Evolutionary conservation across 2,329 filamentous ascomycete genomes (phyloP).

Genomic region (Colletotrichum eleusines): DNA sequence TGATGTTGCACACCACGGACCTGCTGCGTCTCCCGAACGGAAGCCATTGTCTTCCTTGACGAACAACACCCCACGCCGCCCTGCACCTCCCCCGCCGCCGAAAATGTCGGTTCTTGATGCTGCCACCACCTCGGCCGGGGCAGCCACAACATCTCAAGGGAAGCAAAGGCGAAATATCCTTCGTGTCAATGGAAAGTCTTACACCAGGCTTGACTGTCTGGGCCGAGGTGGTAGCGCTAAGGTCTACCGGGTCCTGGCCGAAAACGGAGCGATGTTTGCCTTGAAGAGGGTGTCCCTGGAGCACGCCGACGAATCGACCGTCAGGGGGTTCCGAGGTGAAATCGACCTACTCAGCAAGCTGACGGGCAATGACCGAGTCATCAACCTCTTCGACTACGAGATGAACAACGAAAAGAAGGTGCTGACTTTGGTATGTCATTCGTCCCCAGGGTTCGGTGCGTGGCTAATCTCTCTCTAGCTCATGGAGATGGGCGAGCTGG

Average conservation of each 20-base stretch:
- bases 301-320: constrained; percentile 85
- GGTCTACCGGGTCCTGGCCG: constrained; percentile 96
- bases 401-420: constrained; percentile 90
- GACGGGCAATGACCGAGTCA: constrained; percentile 87
- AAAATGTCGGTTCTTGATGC: constrained; percentile 98
- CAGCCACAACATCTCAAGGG: constrained; percentile 78
- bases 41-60: constrained; percentile 66
- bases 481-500: constrained; percentile 97
- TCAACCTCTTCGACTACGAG: constrained; percentile 91
- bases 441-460: background rate
- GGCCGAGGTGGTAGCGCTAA: constrained; percentile 93
- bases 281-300: constrained; percentile 93
- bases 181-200: constrained; percentile 90
- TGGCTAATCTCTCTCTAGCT: constrained; percentile 64
- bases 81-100: constrained; percentile 85
- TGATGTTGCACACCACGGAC: constrained; percentile 54
- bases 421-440: constrained; percentile 79
- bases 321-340: constrained; percentile 92
- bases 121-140: constrained; percentile 85
- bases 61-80: constrained; percentile 80
- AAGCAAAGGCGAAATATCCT: constrained; percentile 85
- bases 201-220: constrained; percentile 89
- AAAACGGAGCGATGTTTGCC: constrained; percentile 95
- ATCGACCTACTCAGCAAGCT: constrained; percentile 91
- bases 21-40: constrained; percentile 64